A percentile compares a stretch with the other conserved stretches of the same genome.
phyloP scores from a whole-genome alignment of 176 grass and related monocot genomes.

The Avena sativa region DNA sequence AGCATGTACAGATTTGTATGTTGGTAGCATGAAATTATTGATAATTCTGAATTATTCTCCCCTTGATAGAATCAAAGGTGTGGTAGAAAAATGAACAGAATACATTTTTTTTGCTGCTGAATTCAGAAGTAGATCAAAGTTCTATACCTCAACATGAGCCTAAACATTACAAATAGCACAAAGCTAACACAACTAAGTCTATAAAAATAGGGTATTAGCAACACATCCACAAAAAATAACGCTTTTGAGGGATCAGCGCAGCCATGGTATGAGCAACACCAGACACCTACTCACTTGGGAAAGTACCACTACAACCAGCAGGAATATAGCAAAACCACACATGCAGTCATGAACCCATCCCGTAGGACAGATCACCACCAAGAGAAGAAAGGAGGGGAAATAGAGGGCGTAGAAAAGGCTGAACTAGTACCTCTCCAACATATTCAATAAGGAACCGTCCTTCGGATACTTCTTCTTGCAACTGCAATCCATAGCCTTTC shows the following conservation, averaged over 20 bases:
- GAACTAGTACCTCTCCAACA: constrained; percentile 86
- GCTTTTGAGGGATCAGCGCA: not conserved
- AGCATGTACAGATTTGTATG: not conserved
- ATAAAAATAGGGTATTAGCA: not conserved
- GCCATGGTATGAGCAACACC: not conserved
- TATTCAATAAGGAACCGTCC: constrained; percentile 99
- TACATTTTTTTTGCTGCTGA: not conserved
- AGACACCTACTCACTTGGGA: not conserved
- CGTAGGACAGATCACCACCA: not conserved
- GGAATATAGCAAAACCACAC: constrained; percentile 15
- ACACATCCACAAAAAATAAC: not conserved
- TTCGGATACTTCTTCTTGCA: constrained; percentile 70
- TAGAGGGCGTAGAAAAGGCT: not conserved
- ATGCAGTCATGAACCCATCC: not conserved
- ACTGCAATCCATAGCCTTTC: constrained; percentile 89
- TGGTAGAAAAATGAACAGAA: not conserved
- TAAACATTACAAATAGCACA: constrained; percentile 10
- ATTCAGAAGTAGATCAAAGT: constrained; percentile 8
- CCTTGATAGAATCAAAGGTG: not conserved
- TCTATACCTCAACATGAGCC: not conserved
- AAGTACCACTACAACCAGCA: not conserved
- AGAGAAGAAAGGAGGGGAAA: not conserved
- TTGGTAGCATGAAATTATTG: not conserved
- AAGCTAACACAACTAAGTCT: constrained; percentile 1
- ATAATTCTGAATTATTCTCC: not conserved